Evolutionary conservation across 2,329 filamentous ascomycete genomes (phyloP).

Genomic region (Lecanosticta acicola): DNA sequence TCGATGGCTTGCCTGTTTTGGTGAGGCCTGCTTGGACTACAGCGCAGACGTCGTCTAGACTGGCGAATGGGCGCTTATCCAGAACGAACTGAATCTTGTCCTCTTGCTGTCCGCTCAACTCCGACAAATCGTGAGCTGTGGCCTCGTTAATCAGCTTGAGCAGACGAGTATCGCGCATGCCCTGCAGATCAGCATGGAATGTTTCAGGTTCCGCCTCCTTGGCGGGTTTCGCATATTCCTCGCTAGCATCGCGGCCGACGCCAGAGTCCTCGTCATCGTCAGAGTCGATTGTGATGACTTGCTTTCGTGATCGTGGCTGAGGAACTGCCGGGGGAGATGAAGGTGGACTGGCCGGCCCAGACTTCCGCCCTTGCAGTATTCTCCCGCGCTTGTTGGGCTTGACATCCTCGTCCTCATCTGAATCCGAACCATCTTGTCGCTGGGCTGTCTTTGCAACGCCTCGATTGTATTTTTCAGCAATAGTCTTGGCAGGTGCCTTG

Average conservation of each 20-base stretch:
- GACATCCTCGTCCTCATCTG: constrained; percentile 26
- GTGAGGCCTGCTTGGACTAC: constrained; percentile 50
- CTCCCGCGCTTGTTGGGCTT: constrained; percentile 30
- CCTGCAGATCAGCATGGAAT: constrained; percentile 11
- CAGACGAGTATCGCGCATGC: constrained; percentile 42
- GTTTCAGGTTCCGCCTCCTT: constrained; percentile 5
- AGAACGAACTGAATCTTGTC: constrained; percentile 65
- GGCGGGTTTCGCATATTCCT: constrained; percentile 9
- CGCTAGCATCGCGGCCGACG: constrained; percentile 16
- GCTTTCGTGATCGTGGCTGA: constrained; percentile 12
- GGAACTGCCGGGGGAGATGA: constrained; percentile 21
- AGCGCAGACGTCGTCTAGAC: constrained; percentile 59
- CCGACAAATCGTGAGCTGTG: constrained; percentile 67
- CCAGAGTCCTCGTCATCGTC: constrained; percentile 39
- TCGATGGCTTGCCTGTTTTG: constrained; percentile 49
- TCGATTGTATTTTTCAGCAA: constrained; percentile 41
- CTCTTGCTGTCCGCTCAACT: constrained; percentile 70
- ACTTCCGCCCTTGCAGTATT: constrained; percentile 48
- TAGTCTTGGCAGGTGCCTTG: constrained; percentile 49
- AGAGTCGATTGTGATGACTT: constrained; percentile 34
- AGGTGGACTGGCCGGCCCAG: constrained; percentile 33
- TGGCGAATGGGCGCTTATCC: constrained; percentile 66
- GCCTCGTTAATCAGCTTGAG: constrained; percentile 80
- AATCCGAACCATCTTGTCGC: constrained; percentile 13
- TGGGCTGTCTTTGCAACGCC: constrained; percentile 5